Evolutionary conservation across 345 rosid genomes (phyloP).

Genomic region (Garcia nutans): DNA sequence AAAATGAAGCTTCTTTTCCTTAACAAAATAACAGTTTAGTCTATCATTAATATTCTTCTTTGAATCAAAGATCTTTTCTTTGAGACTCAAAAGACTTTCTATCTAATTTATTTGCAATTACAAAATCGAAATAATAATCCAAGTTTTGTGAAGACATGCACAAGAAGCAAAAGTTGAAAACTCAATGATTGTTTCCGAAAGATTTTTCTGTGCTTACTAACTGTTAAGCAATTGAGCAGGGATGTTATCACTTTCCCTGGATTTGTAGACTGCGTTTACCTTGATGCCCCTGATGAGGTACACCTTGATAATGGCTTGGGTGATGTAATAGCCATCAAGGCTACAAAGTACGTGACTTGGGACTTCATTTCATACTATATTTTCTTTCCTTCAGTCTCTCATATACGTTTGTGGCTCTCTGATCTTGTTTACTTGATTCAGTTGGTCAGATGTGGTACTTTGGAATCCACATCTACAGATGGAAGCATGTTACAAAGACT

Average conservation of each 20-base stretch:
- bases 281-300: constrained; percentile 60
- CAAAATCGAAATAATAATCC: background rate
- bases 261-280: constrained; percentile 85
- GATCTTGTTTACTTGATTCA: constrained; percentile 26
- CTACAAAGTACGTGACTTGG: constrained; percentile 54
- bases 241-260: constrained; percentile 79
- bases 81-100: background rate
- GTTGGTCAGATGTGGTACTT: constrained; percentile 93
- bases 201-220: constrained; percentile 25
- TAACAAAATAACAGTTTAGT: no score
- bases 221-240: constrained; percentile 45
- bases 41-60: background rate
- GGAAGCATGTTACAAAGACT: constrained; percentile 93
- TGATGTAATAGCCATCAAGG: constrained; percentile 54
- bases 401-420: constrained; percentile 12
- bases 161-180: background rate
- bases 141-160: background rate
- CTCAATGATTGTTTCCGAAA: background rate
- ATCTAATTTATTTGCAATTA: background rate
- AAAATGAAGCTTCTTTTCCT: no score
- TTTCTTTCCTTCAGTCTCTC: background rate
- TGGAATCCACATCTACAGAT: constrained; percentile 93
- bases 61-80: background rate
- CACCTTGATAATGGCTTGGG: constrained; percentile 88
- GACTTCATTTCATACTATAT: constrained; percentile 16